Conservation (phyloP, 352 stramenopile species). For the Pythium dissimile region DNA sequence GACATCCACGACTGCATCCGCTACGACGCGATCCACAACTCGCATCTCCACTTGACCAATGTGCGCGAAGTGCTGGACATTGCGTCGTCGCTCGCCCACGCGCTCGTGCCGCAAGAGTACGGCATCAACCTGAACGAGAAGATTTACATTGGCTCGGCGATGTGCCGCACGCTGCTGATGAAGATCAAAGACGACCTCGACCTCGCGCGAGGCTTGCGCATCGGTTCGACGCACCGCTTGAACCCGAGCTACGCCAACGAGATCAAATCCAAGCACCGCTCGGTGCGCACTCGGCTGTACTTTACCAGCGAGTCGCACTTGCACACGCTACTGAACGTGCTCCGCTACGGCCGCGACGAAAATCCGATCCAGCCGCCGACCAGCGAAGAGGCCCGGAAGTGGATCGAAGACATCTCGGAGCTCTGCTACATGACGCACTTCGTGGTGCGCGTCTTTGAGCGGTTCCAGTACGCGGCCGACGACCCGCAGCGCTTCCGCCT, state of each 20-base stretch:
- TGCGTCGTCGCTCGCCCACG: constrained; percentile 90
- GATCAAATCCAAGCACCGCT: constrained; percentile 92
- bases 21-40: constrained; percentile 98
- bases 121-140: constrained; percentile 88
- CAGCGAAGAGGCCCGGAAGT: constrained; percentile 74
- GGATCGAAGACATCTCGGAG: constrained; percentile 91
- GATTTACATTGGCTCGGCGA: constrained; percentile 81
- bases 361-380: constrained; percentile 51
- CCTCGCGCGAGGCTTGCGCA: constrained; percentile 61
- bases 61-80: constrained; percentile 94
- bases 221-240: constrained; percentile 75
- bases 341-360: constrained; percentile 86
- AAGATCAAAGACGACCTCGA: constrained; percentile 89
- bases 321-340: constrained; percentile 97
- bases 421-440: constrained; percentile 99
- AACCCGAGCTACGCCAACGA: constrained; percentile 80
- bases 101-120: constrained; percentile 86
- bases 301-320: constrained; percentile 99
- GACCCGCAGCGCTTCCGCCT: constrained; percentile 80
- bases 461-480: constrained; percentile 55
- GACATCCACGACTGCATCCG: constrained; percentile 98
- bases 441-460: constrained; percentile 98
- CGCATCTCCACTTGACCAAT: constrained; percentile 91
- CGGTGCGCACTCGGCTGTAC: constrained; percentile 98
- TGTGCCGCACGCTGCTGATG: constrained; percentile 85